Base-by-base conservation (phyloP, 768 basidiomycete species). In the Cystoderma amianthinum region DNA sequence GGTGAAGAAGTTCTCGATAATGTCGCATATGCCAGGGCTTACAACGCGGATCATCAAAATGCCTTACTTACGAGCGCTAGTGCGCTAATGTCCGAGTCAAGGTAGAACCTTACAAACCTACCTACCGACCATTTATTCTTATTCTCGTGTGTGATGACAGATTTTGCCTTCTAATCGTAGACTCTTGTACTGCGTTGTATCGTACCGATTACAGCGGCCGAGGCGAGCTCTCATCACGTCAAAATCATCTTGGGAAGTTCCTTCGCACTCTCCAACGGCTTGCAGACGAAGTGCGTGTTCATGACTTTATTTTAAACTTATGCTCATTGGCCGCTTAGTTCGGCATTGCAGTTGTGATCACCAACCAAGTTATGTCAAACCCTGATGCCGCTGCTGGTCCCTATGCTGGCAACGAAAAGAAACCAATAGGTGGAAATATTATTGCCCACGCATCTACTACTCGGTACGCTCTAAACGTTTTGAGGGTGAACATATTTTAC, bases 361-460 rank as follows among this genome's bases (percentile, higher is more conserved):
- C 90, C 3, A 99, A 99, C 59, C 96, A 99, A 61, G 96, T 99
- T 50, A 96, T 99, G 78, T 97, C 96, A n/a, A 94, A 82, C 43
- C 95, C 96, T 2, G 96, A 99, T 58, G 92, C 91, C 20, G 79
- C 85, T 2, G 90, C 90, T 36, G 86, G 87, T 10, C 88, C 90
- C 15, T 90, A 89, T 47, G 83, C 83, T 30, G 78, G 78, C 3
- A 91, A 96, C 53, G 87, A 92, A 64, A 95, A 96, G 74, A 99
- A 99, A 63, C 96, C 96, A 12, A 95, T 99, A 41, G 96, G 96
- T 35, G 95, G 95, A 17, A 99, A 99, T 61, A 99, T 99, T 54
- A 85, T 99, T 78, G 96, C 96, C 1, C 96, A 99, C 66, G 96
- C 96, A 5, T 94, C 93, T 1, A 98, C 96, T 13, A 98, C 95